Evolutionary conservation across 352 stramenopile genomes (phyloP).

Genomic region (Achlya hypogyna): DNA sequence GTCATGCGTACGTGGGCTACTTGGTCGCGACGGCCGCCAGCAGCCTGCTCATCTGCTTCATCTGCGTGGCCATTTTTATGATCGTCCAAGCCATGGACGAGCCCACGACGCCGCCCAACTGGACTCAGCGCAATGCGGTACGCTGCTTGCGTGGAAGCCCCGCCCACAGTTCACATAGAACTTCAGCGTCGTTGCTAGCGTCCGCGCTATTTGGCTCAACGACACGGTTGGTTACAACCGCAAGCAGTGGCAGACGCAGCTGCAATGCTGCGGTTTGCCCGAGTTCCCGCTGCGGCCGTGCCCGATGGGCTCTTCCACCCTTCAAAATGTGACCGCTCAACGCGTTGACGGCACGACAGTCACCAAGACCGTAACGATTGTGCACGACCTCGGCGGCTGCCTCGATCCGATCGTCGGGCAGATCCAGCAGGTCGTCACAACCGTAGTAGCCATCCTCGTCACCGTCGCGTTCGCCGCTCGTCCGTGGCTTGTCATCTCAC

Average conservation of each 20-base stretch:
- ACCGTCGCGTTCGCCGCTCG: slow-evolving; percentile 4
- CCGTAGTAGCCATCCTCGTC: not conserved
- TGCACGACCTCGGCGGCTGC: slow-evolving; percentile 43
- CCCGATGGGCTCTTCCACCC: slow-evolving; percentile 31
- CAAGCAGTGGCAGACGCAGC: slow-evolving; percentile 45
- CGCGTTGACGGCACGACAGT: slow-evolving; percentile 49
- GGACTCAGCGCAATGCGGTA: slow-evolving; percentile 57
- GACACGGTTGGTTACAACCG: slow-evolving; percentile 36
- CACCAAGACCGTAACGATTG: slow-evolving; percentile 34
- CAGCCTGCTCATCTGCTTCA: slow-evolving; percentile 32
- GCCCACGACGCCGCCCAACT: slow-evolving; percentile 29
- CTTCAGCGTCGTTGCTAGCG: slow-evolving; percentile 45
- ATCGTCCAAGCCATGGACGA: slow-evolving; percentile 46
- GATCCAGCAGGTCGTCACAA: slow-evolving; percentile 38
- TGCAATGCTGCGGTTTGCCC: slow-evolving; percentile 60
- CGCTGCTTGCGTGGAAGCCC: not conserved
- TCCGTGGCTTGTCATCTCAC: slow-evolving; percentile 27
- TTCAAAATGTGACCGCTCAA: slow-evolving; percentile 49
- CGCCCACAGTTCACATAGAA: not conserved
- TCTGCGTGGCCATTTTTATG: slow-evolving; percentile 50
- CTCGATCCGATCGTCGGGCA: slow-evolving; percentile 37
- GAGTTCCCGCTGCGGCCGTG: slow-evolving; percentile 46
- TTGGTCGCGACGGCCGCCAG: slow-evolving; percentile 31
- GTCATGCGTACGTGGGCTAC: slow-evolving; percentile 28
- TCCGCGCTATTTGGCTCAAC: slow-evolving; percentile 39